These are phyloP conservation scores for Pseudogymnoascus sp. DNA, from an alignment of 2,329 filamentous ascomycete species.

Conservation along the genomic window DNA sequence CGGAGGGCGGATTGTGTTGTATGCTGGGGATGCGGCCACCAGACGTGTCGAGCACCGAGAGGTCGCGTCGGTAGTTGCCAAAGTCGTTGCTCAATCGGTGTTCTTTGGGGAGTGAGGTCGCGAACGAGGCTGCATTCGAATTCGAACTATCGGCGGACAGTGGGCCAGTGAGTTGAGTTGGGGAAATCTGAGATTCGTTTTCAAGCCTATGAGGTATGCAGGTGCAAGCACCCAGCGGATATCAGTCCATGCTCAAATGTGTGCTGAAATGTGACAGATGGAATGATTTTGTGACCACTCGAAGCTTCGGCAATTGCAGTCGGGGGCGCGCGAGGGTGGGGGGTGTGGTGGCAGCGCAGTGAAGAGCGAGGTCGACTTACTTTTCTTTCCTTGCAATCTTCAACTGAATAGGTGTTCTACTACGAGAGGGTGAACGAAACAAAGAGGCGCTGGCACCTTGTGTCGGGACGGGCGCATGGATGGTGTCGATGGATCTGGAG, in stretches of 20 bases:
- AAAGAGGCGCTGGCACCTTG: conserved; percentile 15
- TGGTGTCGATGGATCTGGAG: conserved; percentile 59
- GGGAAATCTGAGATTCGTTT: conserved; percentile 28
- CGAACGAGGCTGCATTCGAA: conserved; percentile 16
- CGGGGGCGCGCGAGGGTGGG: conserved; percentile 11
- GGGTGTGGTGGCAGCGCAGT: conserved; percentile 18
- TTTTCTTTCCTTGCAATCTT: conserved; percentile 45
- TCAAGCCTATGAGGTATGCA: conserved; percentile 23
- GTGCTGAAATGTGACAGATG: neutral
- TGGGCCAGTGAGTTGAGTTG: conserved; percentile 21
- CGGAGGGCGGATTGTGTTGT: conserved; percentile 51
- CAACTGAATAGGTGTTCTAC: conserved; percentile 39
- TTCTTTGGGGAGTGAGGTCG: conserved; percentile 29
- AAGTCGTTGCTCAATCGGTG: conserved; percentile 43
- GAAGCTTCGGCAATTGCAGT: conserved; percentile 18
- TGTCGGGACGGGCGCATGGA: conserved; percentile 36
- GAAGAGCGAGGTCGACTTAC: conserved; percentile 39
- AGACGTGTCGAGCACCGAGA: conserved; percentile 59
- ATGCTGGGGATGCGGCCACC: conserved; percentile 51
- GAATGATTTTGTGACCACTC: conserved; percentile 17
- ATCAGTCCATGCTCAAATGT: conserved; percentile 18
- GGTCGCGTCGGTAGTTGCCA: conserved; percentile 64
- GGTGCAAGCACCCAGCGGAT: conserved; percentile 26
- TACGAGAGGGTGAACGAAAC: conserved; percentile 24
- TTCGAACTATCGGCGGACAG: conserved; percentile 21